Evolutionary conservation across 805 yeast genomes (phyloP).

Genomic region (Clavispora phyllophila): DNA sequence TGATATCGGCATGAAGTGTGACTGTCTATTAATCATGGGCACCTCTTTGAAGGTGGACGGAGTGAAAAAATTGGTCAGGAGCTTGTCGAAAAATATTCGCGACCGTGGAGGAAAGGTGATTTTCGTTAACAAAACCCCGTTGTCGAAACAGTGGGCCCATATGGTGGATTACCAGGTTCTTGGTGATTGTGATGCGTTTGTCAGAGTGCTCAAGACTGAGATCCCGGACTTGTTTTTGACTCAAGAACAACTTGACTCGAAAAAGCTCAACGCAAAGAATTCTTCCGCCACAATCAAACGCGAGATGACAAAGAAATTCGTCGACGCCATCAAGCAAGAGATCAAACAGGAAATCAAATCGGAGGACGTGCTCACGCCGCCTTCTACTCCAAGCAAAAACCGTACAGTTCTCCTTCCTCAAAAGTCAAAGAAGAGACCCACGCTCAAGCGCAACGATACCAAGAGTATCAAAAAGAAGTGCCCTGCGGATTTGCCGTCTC

Average conservation of each 20-base stretch:
- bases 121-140: slow-evolving; percentile 64
- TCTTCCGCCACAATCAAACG: background rate
- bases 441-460: slow-evolving; percentile 10
- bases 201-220: slow-evolving; percentile 45
- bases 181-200: slow-evolving; percentile 82
- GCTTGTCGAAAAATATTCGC: slow-evolving; percentile 64
- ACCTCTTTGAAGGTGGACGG: slow-evolving; percentile 92
- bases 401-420: slow-evolving; percentile 14
- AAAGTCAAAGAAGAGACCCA: slow-evolving; percentile 11
- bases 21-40: slow-evolving; percentile 81
- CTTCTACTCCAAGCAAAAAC: slow-evolving; percentile 28
- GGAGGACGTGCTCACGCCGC: slow-evolving; percentile 25
- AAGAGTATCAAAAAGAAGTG: slow-evolving; percentile 3
- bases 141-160: slow-evolving; percentile 62
- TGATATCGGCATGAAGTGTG: slow-evolving; percentile 69
- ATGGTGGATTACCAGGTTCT: slow-evolving; percentile 74
- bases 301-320: background rate
- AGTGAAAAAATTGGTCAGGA: slow-evolving; percentile 69
- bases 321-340: slow-evolving; percentile 4
- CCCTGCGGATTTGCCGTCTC: slow-evolving; percentile 25
- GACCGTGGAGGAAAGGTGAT: slow-evolving; percentile 76
- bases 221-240: slow-evolving; percentile 60
- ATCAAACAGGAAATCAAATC: slow-evolving; percentile 10
- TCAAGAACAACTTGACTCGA: slow-evolving; percentile 46
- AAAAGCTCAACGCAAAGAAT: slow-evolving; percentile 26